Evolutionary conservation across 345 rosid genomes (phyloP).

Genomic region (Iberis pinnata): DNA sequence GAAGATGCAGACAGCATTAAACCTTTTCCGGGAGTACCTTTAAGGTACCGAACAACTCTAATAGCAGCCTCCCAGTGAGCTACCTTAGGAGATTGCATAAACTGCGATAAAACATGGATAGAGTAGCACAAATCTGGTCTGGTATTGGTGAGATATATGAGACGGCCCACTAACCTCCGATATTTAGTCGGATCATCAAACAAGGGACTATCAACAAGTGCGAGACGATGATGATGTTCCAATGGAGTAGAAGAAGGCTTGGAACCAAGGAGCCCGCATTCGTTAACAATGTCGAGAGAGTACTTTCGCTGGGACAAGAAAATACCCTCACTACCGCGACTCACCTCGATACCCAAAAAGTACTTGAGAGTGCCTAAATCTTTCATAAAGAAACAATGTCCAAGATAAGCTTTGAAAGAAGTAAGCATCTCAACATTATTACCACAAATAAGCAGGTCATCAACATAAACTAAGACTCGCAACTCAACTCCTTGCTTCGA

Average conservation of each 20-base stretch:
- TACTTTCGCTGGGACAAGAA: background rate
- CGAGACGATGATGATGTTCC: background rate
- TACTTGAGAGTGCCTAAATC: background rate
- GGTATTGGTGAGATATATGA: background rate
- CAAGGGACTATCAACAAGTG: background rate
- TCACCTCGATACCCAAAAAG: background rate
- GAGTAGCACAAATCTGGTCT: background rate
- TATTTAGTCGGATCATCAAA: background rate
- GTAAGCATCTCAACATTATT: background rate
- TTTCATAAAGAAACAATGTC: background rate
- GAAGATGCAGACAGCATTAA: fast-evolving
- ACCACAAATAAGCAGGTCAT: background rate
- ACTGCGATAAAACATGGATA: background rate
- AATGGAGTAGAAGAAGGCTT: background rate
- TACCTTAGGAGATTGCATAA: background rate
- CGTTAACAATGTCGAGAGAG: background rate
- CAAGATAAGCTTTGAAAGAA: background rate
- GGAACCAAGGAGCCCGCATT: background rate
- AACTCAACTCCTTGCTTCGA: fast-evolving
- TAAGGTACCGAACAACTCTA: background rate
- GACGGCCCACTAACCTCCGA: background rate
- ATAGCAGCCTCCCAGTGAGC: background rate
- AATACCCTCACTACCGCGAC: background rate
- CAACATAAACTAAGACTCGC: background rate
- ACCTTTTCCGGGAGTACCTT: background rate